These are phyloP conservation scores for Chernovozyma aurita DNA, from an alignment of 1,139 yeast species.

Conservation along the genomic window DNA sequence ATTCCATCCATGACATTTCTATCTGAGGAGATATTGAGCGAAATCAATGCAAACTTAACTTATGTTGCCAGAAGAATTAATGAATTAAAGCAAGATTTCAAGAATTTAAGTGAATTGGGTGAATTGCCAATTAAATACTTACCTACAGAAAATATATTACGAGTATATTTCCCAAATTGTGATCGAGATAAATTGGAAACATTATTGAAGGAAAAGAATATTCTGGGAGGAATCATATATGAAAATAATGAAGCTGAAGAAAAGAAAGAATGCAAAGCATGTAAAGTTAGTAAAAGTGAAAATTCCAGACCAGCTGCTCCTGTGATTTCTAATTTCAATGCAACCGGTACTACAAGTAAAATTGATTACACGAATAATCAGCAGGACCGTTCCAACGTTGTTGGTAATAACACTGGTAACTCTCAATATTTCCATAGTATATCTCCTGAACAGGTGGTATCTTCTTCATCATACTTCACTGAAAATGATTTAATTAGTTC, in stretches of 20 bases:
- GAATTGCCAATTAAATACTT: conserved; percentile 43
- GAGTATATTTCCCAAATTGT: conserved; percentile 57
- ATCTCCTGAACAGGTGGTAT: background rate
- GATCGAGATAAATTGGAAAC: conserved; percentile 47
- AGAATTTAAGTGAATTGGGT: conserved; percentile 42
- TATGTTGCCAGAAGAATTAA: conserved; percentile 31
- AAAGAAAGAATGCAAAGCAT: background rate
- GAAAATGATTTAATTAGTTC: conserved; percentile 24
- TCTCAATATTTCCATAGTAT: background rate
- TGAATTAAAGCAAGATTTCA: conserved; percentile 32
- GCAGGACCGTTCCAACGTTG: background rate
- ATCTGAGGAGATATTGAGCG: conserved; percentile 41
- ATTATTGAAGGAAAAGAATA: conserved; percentile 46
- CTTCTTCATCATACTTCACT: conserved; percentile 6
- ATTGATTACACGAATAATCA: background rate
- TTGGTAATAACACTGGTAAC: background rate
- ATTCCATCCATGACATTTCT: conserved; percentile 51
- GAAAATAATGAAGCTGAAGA: conserved; percentile 16
- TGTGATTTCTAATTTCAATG: background rate
- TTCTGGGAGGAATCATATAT: conserved; percentile 46
- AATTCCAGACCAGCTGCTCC: background rate
- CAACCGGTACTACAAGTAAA: background rate
- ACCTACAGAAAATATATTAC: conserved; percentile 28
- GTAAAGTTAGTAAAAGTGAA: background rate
- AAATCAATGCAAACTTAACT: conserved; percentile 32